phyloP scores from a whole-genome alignment of 2,329 filamentous ascomycete genomes.

The Sphaerulina populicola region DNA sequence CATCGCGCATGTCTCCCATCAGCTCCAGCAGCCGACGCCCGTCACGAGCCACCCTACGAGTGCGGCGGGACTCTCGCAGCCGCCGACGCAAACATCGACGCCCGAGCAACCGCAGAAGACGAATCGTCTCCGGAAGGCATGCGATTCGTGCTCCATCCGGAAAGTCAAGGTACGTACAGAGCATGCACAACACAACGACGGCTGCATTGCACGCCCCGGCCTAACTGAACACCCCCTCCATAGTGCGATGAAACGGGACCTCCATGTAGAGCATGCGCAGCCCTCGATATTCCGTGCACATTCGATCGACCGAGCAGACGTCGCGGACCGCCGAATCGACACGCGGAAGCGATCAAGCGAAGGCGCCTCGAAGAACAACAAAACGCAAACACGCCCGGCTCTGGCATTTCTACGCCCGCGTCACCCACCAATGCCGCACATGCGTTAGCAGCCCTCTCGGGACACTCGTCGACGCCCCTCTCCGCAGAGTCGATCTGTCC shows the following conservation, averaged over 20 bases:
- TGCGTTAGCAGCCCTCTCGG: slow-evolving; percentile 44
- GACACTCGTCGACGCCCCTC: slow-evolving; percentile 38
- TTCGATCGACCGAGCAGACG: slow-evolving; percentile 56
- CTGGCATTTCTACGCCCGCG: slow-evolving; percentile 39
- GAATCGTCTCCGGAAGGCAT: slow-evolving; percentile 36
- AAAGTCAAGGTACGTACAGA: slow-evolving; percentile 33
- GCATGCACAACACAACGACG: not conserved
- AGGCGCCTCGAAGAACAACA: slow-evolving; percentile 42
- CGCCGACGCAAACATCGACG: slow-evolving; percentile 19
- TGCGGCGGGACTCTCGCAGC: slow-evolving; percentile 20
- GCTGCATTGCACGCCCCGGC: not conserved
- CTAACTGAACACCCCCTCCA: not conserved
- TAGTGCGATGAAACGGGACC: slow-evolving; percentile 60
- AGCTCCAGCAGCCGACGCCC: slow-evolving; percentile 23
- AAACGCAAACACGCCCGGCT: slow-evolving; percentile 33
- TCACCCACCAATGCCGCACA: slow-evolving; percentile 49
- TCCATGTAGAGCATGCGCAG: slow-evolving; percentile 56
- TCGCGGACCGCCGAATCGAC: slow-evolving; percentile 57
- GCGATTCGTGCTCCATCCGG: slow-evolving; percentile 35
- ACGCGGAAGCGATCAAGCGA: slow-evolving; percentile 59
- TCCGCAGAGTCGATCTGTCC: slow-evolving; percentile 64
- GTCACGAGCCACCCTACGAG: slow-evolving; percentile 23
- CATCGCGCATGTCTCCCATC: slow-evolving; percentile 25
- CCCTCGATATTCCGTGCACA: slow-evolving; percentile 59
- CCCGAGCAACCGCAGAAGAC: slow-evolving; percentile 29